A percentile compares a stretch with the other conserved stretches of the same genome.
Conservation (phyloP, 1,139 yeast species). For the Entelexis paramagnoliae region DNA sequence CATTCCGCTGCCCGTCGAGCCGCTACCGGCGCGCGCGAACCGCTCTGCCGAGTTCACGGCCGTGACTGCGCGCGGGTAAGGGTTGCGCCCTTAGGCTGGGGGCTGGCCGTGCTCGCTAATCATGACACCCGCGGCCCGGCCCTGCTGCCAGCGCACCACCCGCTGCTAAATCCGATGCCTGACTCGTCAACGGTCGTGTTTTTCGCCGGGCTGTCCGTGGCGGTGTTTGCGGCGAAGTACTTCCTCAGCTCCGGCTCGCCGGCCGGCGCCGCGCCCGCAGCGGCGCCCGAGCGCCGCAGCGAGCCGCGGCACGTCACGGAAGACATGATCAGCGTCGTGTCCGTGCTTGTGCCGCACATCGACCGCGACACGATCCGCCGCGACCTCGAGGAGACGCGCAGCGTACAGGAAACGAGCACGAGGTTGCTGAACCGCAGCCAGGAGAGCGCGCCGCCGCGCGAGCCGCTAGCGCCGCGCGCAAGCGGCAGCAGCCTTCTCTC, state of each 20-base stretch:
- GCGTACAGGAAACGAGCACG: conserved; percentile 54
- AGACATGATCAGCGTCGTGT: conserved; percentile 79
- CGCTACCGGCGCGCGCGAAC: neutral
- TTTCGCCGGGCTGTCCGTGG: conserved; percentile 22
- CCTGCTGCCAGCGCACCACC: too few relatives aligned
- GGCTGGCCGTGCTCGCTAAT: too few relatives aligned
- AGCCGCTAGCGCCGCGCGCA: neutral
- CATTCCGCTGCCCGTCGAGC: conserved; percentile 6
- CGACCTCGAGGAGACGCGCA: conserved; percentile 54
- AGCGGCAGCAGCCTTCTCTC: conserved; percentile 24
- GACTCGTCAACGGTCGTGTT: conserved; percentile 26
- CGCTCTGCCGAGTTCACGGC: neutral
- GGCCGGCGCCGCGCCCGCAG: neutral
- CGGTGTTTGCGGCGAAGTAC: conserved; percentile 17
- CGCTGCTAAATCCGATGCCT: too few relatives aligned
- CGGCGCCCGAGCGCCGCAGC: neutral
- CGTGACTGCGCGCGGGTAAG: neutral
- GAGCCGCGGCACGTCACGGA: conserved; percentile 40
- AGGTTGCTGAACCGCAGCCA: conserved; percentile 16
- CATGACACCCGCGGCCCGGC: too few relatives aligned
- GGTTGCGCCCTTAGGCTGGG: too few relatives aligned
- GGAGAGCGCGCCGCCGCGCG: neutral
- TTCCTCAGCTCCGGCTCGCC: conserved; percentile 3
- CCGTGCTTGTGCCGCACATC: conserved; percentile 67
- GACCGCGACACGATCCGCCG: conserved; percentile 55